Evolutionary conservation across 805 yeast species (phyloP).

Genomic region (Komagataella populi): DNA sequence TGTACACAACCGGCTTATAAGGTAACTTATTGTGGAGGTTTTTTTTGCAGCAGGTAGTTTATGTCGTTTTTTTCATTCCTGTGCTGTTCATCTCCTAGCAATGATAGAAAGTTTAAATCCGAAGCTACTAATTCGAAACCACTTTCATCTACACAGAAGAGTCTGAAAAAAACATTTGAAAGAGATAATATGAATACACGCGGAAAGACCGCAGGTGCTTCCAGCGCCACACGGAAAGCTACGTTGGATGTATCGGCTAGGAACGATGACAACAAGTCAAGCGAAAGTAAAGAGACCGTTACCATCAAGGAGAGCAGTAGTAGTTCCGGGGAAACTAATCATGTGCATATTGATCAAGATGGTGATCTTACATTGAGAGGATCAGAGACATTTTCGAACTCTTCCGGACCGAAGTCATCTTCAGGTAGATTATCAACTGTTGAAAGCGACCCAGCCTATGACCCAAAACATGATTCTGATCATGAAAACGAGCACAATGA

Average conservation of each 20-base stretch:
- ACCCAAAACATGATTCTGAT: neutral
- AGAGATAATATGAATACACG: neutral
- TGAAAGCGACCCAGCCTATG: neutral
- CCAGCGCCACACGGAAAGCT: neutral
- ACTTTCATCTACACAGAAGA: neutral
- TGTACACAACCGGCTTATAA: neutral
- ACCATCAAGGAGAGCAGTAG: neutral
- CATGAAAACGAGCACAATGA: neutral
- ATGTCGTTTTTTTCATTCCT: neutral
- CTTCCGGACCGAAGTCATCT: neutral
- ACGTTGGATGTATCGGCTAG: neutral
- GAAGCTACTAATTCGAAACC: neutral
- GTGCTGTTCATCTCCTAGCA: neutral
- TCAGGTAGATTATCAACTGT: neutral
- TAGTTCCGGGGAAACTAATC: neutral
- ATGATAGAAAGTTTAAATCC: neutral
- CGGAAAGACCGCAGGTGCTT: neutral
- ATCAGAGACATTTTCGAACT: neutral
- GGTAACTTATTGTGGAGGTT: neutral
- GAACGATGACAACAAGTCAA: neutral
- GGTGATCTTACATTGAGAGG: neutral
- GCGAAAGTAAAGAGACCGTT: neutral
- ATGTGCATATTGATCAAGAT: neutral
- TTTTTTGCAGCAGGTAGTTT: neutral
- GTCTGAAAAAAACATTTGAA: neutral